Evolutionary conservation across 805 yeast species (phyloP), one percentile per base, ranked within the genome.

Genomic region (Candida insectorum): DNA sequence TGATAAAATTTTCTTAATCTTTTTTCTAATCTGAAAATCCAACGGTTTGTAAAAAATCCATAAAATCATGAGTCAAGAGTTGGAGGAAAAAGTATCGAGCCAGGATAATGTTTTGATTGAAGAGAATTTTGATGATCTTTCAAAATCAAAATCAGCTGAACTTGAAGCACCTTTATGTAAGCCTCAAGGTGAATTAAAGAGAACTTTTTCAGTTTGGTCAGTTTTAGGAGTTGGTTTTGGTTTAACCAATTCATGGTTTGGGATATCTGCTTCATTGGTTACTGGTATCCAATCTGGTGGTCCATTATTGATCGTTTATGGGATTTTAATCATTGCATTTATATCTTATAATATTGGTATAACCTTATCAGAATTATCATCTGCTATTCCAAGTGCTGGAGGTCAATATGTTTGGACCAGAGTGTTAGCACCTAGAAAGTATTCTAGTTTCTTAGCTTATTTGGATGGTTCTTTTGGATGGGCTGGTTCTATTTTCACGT

Each of bases 391-490:
- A 3, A 54, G 61, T 10, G 68, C 69, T 16, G 70, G 70, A 2
- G 70, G 69, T 36, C 71, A 63, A 48, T 63, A 65, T 40, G 63
- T 58, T 31, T 65, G 70, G 70, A 56, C 69, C 5, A 46, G 65
- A 24, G 62, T 54, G 4, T 50, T 65, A 35, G 60, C 69, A 12
- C 70, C 70, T 2, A 47, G 54, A 30, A 60, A 55, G 40, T 52
- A 62, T 47, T 54, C 66, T 9, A 43, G 59, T 9, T 60, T 65
- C 35, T 52, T 56, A 43, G 65, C 69, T 5, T 65, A 60, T 43
- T 43, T 60, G 33, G 60, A 67, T 38, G 71, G 70, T 4, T 50
- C 63, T 3, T 51, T 65, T 36, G 61, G 65, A 1, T 65, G 67
- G 66, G 65, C 63, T n/a, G 70, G 71, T 15, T 51, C 69, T 6